phyloP scores from a whole-genome alignment of 2,329 filamentous ascomycete species.

The Penicillium palitans region DNA sequence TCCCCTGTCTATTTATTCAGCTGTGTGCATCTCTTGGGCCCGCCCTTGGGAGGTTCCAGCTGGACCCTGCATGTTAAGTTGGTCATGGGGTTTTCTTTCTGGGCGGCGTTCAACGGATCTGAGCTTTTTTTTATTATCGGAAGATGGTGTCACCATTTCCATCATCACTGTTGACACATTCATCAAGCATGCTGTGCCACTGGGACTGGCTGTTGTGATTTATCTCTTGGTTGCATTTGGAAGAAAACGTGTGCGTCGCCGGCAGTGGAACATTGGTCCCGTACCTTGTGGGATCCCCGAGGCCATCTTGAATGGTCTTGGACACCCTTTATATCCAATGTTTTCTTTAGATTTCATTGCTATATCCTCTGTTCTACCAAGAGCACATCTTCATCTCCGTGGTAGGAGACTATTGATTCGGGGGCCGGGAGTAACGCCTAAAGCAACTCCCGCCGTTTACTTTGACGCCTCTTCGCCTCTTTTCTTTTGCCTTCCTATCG shows the following conservation, averaged over 20 bases:
- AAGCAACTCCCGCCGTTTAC: not conserved
- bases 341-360: not conserved
- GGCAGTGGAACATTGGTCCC: slow-evolving; percentile 1
- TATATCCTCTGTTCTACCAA: not conserved
- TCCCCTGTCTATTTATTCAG: slow-evolving; percentile 35
- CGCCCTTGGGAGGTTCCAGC: slow-evolving; percentile 34
- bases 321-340: slow-evolving; percentile 1
- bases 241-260: slow-evolving; percentile 11
- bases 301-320: not conserved
- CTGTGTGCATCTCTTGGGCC: slow-evolving; percentile 36
- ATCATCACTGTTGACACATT: slow-evolving; percentile 38
- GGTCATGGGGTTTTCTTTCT: slow-evolving; percentile 34
- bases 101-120: slow-evolving; percentile 43
- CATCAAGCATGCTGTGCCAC: slow-evolving; percentile 40
- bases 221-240: slow-evolving; percentile 11
- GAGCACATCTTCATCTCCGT: not conserved
- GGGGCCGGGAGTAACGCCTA: not conserved
- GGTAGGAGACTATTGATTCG: slow-evolving; percentile 3
- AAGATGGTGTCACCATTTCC: slow-evolving; percentile 37
- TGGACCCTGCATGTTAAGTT: slow-evolving; percentile 36
- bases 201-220: slow-evolving; percentile 30
- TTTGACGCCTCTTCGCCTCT: not conserved
- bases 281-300: not conserved
- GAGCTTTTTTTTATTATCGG: slow-evolving; percentile 32
- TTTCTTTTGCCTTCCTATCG: slow-evolving; percentile 8